Evolutionary conservation across 306 rosid species (phyloP).

Genomic region (Begonia masoniana): DNA sequence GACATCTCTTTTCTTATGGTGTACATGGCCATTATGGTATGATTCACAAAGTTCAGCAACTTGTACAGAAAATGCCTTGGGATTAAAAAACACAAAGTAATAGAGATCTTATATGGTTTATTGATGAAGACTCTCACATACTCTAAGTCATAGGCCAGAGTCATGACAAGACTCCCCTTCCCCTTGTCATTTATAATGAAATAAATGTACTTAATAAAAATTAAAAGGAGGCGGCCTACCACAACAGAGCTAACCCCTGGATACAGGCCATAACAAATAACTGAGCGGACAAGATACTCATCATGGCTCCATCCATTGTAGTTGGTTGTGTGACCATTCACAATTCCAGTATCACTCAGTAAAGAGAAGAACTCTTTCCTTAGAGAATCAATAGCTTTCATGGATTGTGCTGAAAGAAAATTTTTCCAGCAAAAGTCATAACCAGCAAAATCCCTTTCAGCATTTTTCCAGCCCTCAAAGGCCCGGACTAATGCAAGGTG

Average conservation of each 20-base stretch:
- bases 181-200: no score
- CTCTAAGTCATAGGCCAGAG: no score
- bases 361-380: slow-evolving; percentile 63
- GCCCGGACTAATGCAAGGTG: slow-evolving; percentile 90
- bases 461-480: slow-evolving; percentile 77
- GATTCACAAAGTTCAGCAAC: no score
- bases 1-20: no score
- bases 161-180: no score
- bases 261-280: slow-evolving; percentile 82
- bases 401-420: slow-evolving; percentile 71
- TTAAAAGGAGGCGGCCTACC: slow-evolving; percentile 30
- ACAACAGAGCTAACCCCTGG: slow-evolving; percentile 91
- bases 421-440: slow-evolving; percentile 93
- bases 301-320: slow-evolving; percentile 57
- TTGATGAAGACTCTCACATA: no score
- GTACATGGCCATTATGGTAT: no score
- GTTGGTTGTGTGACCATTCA: slow-evolving; percentile 45
- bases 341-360: slow-evolving; percentile 62
- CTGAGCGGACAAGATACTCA: slow-evolving; percentile 57
- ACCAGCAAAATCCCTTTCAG: slow-evolving; percentile 63
- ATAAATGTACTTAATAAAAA: no score
- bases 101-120: no score
- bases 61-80: no score
- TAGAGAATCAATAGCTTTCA: slow-evolving; percentile 94
- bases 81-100: no score